phyloP scores from a whole-genome alignment of 805 yeast genomes.

The Isabelozyma heimii region DNA sequence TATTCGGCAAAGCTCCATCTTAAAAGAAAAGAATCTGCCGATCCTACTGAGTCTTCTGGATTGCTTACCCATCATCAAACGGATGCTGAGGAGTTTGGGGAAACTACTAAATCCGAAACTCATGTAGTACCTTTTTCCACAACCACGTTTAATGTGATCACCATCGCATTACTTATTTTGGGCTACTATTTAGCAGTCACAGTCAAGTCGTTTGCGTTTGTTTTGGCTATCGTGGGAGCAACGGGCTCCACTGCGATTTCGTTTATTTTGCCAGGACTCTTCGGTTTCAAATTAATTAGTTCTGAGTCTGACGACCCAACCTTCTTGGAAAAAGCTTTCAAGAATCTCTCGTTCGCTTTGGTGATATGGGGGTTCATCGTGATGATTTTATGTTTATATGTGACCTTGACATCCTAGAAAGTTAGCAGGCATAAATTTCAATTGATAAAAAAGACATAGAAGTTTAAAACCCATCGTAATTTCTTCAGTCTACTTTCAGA shows the following conservation, averaged over 20 bases:
- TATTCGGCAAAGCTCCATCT: constrained; percentile 39
- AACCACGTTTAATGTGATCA: constrained; percentile 22
- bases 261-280: constrained; percentile 84
- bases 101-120: neutral
- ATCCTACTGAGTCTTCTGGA: neutral
- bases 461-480: too few relatives aligned
- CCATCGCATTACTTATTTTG: constrained; percentile 36
- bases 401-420: neutral
- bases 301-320: constrained; percentile 29
- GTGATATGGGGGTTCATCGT: constrained; percentile 68
- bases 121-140: constrained; percentile 28
- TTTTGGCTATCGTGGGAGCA: constrained; percentile 85
- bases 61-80: constrained; percentile 3
- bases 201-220: constrained; percentile 73
- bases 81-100: neutral
- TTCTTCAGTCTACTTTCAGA: too few relatives aligned
- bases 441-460: too few relatives aligned
- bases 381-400: constrained; percentile 59
- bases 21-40: constrained; percentile 8
- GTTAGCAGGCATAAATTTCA: neutral
- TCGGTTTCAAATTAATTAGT: constrained; percentile 74
- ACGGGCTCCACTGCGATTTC: constrained; percentile 93
- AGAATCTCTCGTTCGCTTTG: constrained; percentile 52
- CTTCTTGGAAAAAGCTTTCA: constrained; percentile 30
- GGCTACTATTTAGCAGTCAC: constrained; percentile 65